These are phyloP conservation scores for Diaporthe aspalathi DNA, from an alignment of 2,329 filamentous ascomycete genomes.

Conservation along the genomic window DNA sequence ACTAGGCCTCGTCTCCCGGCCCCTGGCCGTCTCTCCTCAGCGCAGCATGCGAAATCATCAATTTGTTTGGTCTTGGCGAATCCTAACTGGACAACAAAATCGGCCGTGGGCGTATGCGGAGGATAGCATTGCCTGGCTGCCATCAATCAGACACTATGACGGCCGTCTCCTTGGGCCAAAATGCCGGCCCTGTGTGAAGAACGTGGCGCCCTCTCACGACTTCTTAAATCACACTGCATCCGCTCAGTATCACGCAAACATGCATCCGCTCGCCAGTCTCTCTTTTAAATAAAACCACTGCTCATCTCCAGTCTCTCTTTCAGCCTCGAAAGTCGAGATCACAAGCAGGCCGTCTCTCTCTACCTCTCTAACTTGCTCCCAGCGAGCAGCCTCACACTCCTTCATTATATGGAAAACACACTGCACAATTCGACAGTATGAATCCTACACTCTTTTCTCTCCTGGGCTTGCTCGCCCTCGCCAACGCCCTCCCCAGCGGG, in stretches of 20 bases:
- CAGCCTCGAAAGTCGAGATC: background rate
- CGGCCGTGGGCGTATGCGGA: background rate
- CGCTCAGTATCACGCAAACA: background rate
- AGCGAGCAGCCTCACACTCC: conserved; percentile 14
- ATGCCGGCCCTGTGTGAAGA: background rate
- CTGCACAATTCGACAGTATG: conserved; percentile 11
- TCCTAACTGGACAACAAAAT: background rate
- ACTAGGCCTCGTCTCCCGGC: background rate
- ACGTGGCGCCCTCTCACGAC: background rate
- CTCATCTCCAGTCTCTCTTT: conserved; percentile 4
- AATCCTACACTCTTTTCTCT: conserved; percentile 20
- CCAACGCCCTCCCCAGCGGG: conserved; percentile 28
- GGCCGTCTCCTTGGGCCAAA: background rate
- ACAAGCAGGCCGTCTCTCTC: conserved; percentile 21
- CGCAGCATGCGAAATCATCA: no score
- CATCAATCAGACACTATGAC: background rate
- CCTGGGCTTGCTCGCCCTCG: conserved; percentile 28
- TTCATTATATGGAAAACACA: background rate
- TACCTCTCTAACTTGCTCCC: background rate
- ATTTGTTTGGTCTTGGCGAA: background rate
- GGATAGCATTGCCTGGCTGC: background rate
- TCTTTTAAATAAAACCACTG: conserved; percentile 12
- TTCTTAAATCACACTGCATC: background rate
- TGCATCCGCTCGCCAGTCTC: background rate
- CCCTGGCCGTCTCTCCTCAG: background rate